Evolutionary conservation across 768 basidiomycete species (phyloP).

Genomic region (Amanita muscaria): DNA sequence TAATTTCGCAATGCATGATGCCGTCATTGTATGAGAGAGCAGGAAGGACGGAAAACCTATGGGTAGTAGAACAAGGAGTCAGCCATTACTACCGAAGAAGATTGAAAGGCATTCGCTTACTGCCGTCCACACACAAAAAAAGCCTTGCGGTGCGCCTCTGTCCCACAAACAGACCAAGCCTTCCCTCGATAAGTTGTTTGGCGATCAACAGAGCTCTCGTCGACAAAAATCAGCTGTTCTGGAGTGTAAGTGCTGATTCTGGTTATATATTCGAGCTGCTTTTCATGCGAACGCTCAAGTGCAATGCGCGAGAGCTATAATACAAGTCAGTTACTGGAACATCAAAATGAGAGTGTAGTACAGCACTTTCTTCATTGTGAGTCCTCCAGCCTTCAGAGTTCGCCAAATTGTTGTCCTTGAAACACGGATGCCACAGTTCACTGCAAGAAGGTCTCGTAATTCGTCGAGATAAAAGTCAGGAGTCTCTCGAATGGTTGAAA

Average conservation of each 20-base stretch:
- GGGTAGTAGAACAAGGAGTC: too few relatives aligned
- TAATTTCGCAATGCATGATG: slow-evolving; percentile 1
- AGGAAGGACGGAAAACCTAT: slow-evolving; percentile 12
- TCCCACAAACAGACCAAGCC: slow-evolving; percentile 19
- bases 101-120: slow-evolving; percentile 4
- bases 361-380: slow-evolving; percentile 1
- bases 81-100: not conserved
- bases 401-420: slow-evolving; percentile 3
- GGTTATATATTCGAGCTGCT: slow-evolving; percentile 7
- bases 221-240: slow-evolving; percentile 18
- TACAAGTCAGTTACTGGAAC: too few relatives aligned
- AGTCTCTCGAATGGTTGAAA: not conserved
- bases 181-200: slow-evolving; percentile 15
- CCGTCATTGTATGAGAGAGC: slow-evolving; percentile 6
- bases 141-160: slow-evolving; percentile 15
- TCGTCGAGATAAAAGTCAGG: not conserved
- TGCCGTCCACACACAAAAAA: slow-evolving; percentile 20
- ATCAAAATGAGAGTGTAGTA: not conserved
- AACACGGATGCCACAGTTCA: slow-evolving; percentile 1
- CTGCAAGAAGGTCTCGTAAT: slow-evolving; percentile 1
- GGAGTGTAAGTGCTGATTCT: slow-evolving; percentile 2
- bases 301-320: slow-evolving; percentile 4
- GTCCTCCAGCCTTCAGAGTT: slow-evolving; percentile 2
- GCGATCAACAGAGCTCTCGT: slow-evolving; percentile 23
- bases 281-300: slow-evolving; percentile 8